Conservation (phyloP, 148 eudicot genomes). For the Amaranthus cruentus region DNA sequence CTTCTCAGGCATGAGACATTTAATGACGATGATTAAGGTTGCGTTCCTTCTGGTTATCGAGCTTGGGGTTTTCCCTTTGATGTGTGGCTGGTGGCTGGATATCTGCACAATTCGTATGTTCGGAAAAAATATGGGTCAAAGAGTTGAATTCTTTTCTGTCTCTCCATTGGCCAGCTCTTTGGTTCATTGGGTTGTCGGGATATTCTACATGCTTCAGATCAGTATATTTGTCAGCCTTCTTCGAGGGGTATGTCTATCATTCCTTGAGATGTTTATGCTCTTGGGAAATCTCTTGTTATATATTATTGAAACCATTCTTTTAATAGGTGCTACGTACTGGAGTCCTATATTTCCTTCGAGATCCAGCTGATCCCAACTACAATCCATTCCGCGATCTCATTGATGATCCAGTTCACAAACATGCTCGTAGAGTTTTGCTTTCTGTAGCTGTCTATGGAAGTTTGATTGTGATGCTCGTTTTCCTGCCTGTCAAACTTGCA, state of each 20-base stretch:
- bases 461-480: constrained; percentile 90
- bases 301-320: constrained; percentile 4
- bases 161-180: constrained; percentile 89
- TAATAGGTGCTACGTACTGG: constrained; percentile 78
- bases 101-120: constrained; percentile 91
- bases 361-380: constrained; percentile 94
- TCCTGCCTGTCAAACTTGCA: constrained; percentile 91
- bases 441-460: constrained; percentile 88
- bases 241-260: constrained; percentile 67
- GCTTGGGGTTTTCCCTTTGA: constrained; percentile 91
- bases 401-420: constrained; percentile 92
- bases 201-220: constrained; percentile 89
- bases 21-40: constrained; percentile 93
- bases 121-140: constrained; percentile 76
- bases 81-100: constrained; percentile 99
- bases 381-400: constrained; percentile 89
- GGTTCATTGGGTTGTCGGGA: constrained; percentile 97
- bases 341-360: constrained; percentile 88
- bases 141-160: constrained; percentile 79
- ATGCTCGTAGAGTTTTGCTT: constrained; percentile 84
- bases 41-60: constrained; percentile 94
- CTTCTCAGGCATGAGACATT: constrained; percentile 84
- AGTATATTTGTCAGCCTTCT: constrained; percentile 96
- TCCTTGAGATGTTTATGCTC: constrained; percentile 2
- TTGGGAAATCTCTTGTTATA: no score